Evolutionary conservation across 306 rosid species (phyloP), one percentile per base, ranked within the genome.

Genomic region (Acacia melanoxylon): DNA sequence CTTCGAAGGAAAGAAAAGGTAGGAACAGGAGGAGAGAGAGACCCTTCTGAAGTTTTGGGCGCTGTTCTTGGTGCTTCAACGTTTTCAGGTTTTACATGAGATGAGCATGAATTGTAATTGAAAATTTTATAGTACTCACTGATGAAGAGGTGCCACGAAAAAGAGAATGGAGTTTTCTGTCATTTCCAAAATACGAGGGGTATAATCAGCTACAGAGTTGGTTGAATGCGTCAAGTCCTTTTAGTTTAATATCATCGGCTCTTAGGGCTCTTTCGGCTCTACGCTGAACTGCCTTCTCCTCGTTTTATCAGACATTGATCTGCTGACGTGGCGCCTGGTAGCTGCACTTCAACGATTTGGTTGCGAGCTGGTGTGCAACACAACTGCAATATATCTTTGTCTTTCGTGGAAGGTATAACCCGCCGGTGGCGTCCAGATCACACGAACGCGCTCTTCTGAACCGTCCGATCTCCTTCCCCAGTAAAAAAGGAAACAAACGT

Each of bases 291-390:
- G 25, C 24, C 68, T 20, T 45, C 25, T 37, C 1, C 58, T 80
- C 67, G 86, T 74, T 58, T 29, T n/a, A 59, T 63, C 78, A 12
- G 49, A 56, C 61, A 24, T 13, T 35, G 22, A 5, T 0, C 8
- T 0, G 10, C 1, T 77, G 75, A 84, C 85, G 88, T 81, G 93
- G 88, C 81, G 5, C 0, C 2, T 20, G 2, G 7, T 37, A 15
- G 80, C 83, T 75, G 33, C 42, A 2, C 0, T 14, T 41, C 62
- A 10, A n/a, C 29, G 68, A 80, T 77, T 85, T 80, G 73, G 61
- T 75, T 75, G 82, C 80, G 83, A 84, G 87, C 85, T 84, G 90
- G 83, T 83, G 67, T 69, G 86, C 89, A 85, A 3, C 27, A 6
- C 54, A 70, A 42, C 9, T 42, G 72, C 48, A 75, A 81, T 81